phyloP scores from a whole-genome alignment of 768 basidiomycete genomes.

The Dioszegia aurantiaca region DNA sequence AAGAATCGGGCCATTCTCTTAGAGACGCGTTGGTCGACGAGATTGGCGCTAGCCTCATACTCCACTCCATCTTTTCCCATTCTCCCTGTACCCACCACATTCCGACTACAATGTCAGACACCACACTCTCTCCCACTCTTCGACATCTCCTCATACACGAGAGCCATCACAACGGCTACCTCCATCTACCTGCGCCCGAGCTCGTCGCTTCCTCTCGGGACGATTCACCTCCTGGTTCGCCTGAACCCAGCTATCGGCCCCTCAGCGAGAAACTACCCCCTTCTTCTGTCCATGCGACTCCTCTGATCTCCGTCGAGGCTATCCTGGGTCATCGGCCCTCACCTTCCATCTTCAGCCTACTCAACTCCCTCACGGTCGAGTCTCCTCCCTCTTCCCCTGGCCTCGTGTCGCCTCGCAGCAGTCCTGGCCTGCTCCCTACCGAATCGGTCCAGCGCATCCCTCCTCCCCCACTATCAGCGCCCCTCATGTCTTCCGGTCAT shows the following conservation, averaged over 20 bases:
- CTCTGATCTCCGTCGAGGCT: neutral
- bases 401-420: conserved; percentile 20
- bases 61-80: neutral
- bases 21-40: too few species aligned
- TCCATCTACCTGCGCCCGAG: conserved; percentile 16
- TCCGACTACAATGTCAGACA: conserved; percentile 8
- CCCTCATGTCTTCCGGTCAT: neutral
- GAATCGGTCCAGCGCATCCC: conserved; percentile 6
- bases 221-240: neutral
- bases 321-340: conserved; percentile 9
- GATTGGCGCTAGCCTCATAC: too few species aligned
- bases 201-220: neutral
- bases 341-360: conserved; percentile 23
- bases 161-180: conserved; percentile 22
- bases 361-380: conserved; percentile 18
- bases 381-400: conserved; percentile 15
- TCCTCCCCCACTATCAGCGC: conserved; percentile 2
- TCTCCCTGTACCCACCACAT: neutral
- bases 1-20: too few species aligned
- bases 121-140: conserved; percentile 18
- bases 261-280: neutral
- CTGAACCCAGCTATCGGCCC: neutral
- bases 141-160: conserved; percentile 39
- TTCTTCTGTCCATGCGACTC: conserved; percentile 1
- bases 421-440: conserved; percentile 3